These are phyloP conservation scores for Clonostachys byssicola DNA, from an alignment of 2,329 filamentous ascomycete genomes.

Conservation along the genomic window DNA sequence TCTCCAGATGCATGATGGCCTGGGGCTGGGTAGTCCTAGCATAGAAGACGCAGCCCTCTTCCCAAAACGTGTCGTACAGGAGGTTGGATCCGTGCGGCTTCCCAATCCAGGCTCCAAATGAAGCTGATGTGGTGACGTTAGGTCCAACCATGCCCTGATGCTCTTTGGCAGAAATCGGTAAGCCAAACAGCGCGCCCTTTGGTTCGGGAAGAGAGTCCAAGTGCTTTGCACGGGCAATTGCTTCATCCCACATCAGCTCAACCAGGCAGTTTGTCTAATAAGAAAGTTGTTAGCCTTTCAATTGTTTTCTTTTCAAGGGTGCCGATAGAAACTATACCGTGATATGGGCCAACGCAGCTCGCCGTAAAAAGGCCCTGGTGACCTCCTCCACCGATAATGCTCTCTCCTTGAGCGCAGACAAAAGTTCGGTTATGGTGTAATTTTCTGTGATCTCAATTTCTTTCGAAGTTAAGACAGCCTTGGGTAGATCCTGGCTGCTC, in stretches of 20 bases:
- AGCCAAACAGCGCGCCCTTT: constrained; percentile 51
- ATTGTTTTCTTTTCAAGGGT: background rate
- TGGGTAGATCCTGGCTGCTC: constrained; percentile 13
- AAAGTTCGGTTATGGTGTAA: background rate
- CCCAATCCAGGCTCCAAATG: constrained; percentile 47
- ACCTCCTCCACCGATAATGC: constrained; percentile 2
- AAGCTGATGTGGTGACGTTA: constrained; percentile 33
- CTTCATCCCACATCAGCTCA: constrained; percentile 45
- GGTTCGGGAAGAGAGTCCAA: constrained; percentile 36
- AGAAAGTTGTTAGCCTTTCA: constrained; percentile 1
- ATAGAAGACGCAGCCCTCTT: constrained; percentile 60
- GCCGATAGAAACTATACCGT: constrained; percentile 13
- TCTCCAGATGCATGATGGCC: constrained; percentile 27
- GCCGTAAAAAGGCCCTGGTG: constrained; percentile 5
- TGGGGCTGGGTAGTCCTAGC: constrained; percentile 68
- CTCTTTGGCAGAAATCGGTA: constrained; percentile 37
- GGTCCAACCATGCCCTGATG: constrained; percentile 37
- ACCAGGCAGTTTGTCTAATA: constrained; percentile 29
- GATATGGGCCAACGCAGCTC: constrained; percentile 6
- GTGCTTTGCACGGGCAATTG: constrained; percentile 32
- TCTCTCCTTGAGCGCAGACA: background rate
- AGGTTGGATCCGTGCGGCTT: constrained; percentile 45
- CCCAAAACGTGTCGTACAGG: constrained; percentile 51
- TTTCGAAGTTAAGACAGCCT: constrained; percentile 9
- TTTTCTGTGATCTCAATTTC: constrained; percentile 5